These are phyloP conservation scores for Pichia phayaonensis DNA, from an alignment of 805 yeast species.

Conservation along the genomic window DNA sequence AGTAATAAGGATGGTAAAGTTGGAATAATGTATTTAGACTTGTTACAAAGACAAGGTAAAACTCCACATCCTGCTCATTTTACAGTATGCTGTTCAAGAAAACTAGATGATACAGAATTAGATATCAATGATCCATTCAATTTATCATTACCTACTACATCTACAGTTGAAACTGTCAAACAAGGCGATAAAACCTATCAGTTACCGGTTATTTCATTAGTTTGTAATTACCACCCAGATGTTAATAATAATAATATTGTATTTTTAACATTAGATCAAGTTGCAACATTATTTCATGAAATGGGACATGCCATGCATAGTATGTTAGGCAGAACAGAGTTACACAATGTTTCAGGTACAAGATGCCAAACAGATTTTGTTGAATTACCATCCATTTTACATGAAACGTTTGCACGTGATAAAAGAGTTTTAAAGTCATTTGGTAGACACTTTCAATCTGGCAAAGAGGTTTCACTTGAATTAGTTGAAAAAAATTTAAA, in stretches of 20 bases:
- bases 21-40: slow-evolving; percentile 83
- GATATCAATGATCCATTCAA: slow-evolving; percentile 32
- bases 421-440: slow-evolving; percentile 64
- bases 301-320: slow-evolving; percentile 99
- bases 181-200: slow-evolving; percentile 52
- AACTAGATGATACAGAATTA: slow-evolving; percentile 50
- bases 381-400: slow-evolving; percentile 90
- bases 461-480: slow-evolving; percentile 45
- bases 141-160: slow-evolving; percentile 26
- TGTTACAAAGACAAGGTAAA: slow-evolving; percentile 70
- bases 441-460: slow-evolving; percentile 66
- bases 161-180: slow-evolving; percentile 25
- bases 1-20: slow-evolving; percentile 55
- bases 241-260: slow-evolving; percentile 29
- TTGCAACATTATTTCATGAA: slow-evolving; percentile 93
- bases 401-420: slow-evolving; percentile 88
- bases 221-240: slow-evolving; percentile 67
- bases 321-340: slow-evolving; percentile 83
- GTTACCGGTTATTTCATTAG: slow-evolving; percentile 81
- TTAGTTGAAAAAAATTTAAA: slow-evolving; percentile 38
- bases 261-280: slow-evolving; percentile 63
- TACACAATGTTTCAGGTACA: slow-evolving; percentile 92
- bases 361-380: slow-evolving; percentile 95
- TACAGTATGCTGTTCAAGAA: slow-evolving; percentile 90
- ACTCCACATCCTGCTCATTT: slow-evolving; percentile 89